A percentile compares a stretch with the other conserved stretches of the same genome.
Evolutionary conservation across 148 eudicot species (phyloP).

Genomic region (Rhododendron williamsianum): DNA sequence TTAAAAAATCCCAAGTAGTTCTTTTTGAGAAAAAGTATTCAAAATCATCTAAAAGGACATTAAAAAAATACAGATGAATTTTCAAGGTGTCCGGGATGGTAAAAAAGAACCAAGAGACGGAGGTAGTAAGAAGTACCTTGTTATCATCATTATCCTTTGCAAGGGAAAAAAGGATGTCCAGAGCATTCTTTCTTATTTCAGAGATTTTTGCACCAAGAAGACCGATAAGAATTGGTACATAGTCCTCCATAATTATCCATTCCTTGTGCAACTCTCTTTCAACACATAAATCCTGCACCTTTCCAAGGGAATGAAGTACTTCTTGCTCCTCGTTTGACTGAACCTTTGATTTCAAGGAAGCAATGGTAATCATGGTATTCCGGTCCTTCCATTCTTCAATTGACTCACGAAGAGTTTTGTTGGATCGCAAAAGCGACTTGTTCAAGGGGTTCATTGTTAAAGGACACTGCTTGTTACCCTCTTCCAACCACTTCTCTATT

Average conservation of each 20-base stretch:
- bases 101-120: neutral
- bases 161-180: slow-evolving; percentile 7
- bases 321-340: slow-evolving; percentile 11
- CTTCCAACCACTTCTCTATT: slow-evolving; percentile 15
- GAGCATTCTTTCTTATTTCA: slow-evolving; percentile 3
- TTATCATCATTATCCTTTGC: slow-evolving; percentile 6
- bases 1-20: neutral
- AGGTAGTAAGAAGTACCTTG: slow-evolving; percentile 6
- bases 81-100: neutral
- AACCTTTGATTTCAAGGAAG: slow-evolving; percentile 10
- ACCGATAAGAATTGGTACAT: slow-evolving; percentile 2
- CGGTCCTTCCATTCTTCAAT: slow-evolving; percentile 19
- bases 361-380: slow-evolving; percentile 14
- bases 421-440: neutral
- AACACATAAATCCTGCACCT: slow-evolving; percentile 8
- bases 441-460: slow-evolving; percentile 7
- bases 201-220: slow-evolving; percentile 8
- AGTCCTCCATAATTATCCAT: slow-evolving; percentile 11
- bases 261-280: slow-evolving; percentile 15
- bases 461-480: slow-evolving; percentile 7
- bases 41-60: neutral
- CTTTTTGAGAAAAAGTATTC: neutral
- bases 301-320: slow-evolving; percentile 9
- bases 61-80: neutral
- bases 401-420: slow-evolving; percentile 13